Conservation (phyloP, 108 stramenopile genomes). For the Cyclotella sp. region DNA sequence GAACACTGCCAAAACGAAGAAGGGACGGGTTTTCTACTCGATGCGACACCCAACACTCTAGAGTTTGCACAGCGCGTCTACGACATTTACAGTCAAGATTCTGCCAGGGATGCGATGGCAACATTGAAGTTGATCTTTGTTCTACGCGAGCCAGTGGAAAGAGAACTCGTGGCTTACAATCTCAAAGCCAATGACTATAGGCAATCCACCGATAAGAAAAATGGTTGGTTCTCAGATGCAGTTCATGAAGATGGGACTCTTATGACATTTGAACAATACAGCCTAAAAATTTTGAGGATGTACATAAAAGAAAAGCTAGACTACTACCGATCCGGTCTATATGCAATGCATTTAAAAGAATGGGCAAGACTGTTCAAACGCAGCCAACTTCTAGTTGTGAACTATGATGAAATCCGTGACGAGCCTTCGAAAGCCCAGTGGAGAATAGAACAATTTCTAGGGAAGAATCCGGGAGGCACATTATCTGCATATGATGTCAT, state of each 20-base stretch:
- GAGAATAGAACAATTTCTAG: slow-evolving; percentile 28
- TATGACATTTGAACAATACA: slow-evolving; percentile 39
- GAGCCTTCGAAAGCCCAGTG: neutral
- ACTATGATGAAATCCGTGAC: slow-evolving; percentile 22
- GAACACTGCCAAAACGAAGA: slow-evolving; percentile 10
- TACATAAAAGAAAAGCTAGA: neutral
- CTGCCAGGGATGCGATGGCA: neutral
- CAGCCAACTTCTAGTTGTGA: slow-evolving; percentile 25
- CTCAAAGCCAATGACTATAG: slow-evolving; percentile 16
- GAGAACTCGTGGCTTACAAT: slow-evolving; percentile 23
- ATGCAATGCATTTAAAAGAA: slow-evolving; percentile 11
- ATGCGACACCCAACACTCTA: slow-evolving; percentile 28
- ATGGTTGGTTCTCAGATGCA: slow-evolving; percentile 29
- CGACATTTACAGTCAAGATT: slow-evolving; percentile 13
- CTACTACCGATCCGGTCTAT: slow-evolving; percentile 8
- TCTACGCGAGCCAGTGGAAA: slow-evolving; percentile 32
- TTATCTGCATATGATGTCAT: neutral
- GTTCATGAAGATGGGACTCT: slow-evolving; percentile 14
- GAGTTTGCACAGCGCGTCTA: slow-evolving; percentile 25
- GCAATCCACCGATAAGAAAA: neutral
- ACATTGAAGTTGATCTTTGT: slow-evolving; percentile 30
- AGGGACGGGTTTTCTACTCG: slow-evolving; percentile 7
- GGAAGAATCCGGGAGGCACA: neutral
- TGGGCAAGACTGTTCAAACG: slow-evolving; percentile 28
- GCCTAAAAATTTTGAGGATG: slow-evolving; percentile 1